Evolutionary conservation across 495 filamentous ascomycete genomes (phyloP).

Genomic region (Pseudevernia furfuracea): DNA sequence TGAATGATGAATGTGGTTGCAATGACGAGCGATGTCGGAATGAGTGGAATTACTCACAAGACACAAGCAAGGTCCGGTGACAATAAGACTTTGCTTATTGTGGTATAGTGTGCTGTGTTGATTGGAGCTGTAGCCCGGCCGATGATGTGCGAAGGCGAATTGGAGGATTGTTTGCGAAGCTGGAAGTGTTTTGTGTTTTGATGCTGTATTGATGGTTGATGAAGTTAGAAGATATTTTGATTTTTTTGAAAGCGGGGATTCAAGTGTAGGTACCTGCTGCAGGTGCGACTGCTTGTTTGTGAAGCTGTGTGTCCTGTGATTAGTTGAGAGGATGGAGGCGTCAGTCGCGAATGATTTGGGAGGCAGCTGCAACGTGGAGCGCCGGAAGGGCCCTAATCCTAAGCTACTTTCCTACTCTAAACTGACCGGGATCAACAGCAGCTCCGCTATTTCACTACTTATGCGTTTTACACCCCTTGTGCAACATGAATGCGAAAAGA

Average conservation of each 20-base stretch:
- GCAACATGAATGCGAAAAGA: no score
- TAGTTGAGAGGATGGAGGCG: background rate
- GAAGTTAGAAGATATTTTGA: slow-evolving; percentile 16
- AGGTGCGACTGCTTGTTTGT: background rate
- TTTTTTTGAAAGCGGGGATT: background rate
- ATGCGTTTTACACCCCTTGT: background rate
- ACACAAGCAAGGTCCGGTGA: slow-evolving; percentile 28
- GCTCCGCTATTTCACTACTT: background rate
- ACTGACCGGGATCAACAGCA: background rate
- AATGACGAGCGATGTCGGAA: background rate
- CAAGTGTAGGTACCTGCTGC: background rate
- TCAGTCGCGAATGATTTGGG: slow-evolving; percentile 3
- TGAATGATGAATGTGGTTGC: slow-evolving; percentile 14
- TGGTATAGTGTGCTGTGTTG: slow-evolving; percentile 15
- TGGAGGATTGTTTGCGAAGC: slow-evolving; percentile 13
- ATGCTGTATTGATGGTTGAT: slow-evolving; percentile 22
- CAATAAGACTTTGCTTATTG: slow-evolving; percentile 27
- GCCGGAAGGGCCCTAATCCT: background rate
- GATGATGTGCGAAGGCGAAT: slow-evolving; percentile 21
- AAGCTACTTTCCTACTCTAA: no score
- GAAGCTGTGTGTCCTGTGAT: background rate
- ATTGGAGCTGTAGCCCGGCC: slow-evolving; percentile 25
- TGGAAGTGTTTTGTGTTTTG: background rate
- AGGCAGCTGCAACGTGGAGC: slow-evolving; percentile 6
- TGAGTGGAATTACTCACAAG: slow-evolving; percentile 25